Conservation (phyloP, 2,329 filamentous ascomycete species). For the Exophiala phaeomuriformis region DNA sequence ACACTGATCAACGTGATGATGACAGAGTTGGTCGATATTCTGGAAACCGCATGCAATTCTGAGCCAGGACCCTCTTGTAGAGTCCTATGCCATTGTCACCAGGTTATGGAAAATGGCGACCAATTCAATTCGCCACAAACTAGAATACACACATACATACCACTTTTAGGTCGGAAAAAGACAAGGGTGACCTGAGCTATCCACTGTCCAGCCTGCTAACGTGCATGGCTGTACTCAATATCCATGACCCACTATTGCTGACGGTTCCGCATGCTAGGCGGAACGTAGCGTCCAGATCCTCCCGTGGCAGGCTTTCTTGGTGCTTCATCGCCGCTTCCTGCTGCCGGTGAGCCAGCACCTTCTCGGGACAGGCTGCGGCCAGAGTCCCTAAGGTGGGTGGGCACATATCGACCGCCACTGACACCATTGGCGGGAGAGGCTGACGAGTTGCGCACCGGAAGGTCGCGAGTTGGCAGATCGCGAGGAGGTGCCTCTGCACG, state of each 20-base stretch:
- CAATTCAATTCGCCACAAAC: too few species aligned
- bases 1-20: too few species aligned
- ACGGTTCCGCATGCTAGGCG: slow-evolving; percentile 24
- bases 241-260: slow-evolving; percentile 1
- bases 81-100: too few species aligned
- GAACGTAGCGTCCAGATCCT: slow-evolving; percentile 22
- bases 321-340: slow-evolving; percentile 15
- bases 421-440: slow-evolving; percentile 30
- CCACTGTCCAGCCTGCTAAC: background rate
- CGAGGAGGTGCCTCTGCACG: slow-evolving; percentile 26
- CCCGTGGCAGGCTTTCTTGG: slow-evolving; percentile 15
- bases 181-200: background rate
- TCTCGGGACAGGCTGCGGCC: slow-evolving; percentile 22
- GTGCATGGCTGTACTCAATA: background rate
- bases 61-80: too few species aligned
- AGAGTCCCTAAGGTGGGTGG: slow-evolving; percentile 31
- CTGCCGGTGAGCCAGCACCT: slow-evolving; percentile 17
- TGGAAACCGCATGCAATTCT: too few species aligned
- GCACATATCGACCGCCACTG: slow-evolving; percentile 30
- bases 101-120: too few species aligned
- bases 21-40: too few species aligned
- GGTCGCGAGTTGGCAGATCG: slow-evolving; percentile 27
- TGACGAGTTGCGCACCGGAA: slow-evolving; percentile 26
- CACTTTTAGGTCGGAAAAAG: slow-evolving; percentile 7
- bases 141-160: background rate